Base-by-base conservation (phyloP, 495 filamentous ascomycete genomes). In the Tuber brumale region DNA sequence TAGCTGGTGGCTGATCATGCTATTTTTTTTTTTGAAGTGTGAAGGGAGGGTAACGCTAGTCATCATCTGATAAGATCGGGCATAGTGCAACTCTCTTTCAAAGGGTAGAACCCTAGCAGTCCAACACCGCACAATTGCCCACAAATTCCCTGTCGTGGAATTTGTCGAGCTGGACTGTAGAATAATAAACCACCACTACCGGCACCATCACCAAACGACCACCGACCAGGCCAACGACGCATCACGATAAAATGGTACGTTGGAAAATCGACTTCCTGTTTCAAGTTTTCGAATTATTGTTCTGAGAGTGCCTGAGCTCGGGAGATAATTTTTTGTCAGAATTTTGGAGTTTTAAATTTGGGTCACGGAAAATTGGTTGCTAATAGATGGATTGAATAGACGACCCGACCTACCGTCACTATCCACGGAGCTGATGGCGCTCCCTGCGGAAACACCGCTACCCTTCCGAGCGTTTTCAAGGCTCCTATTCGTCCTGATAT, bases 401-500 rank as follows among this genome's bases (percentile, higher is more conserved):
- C 94, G 87, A 93, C 91, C 84, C 89, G 94, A 87, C 95, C 95
- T 82, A 97, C 94, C 83, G 94, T 97, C 86, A 92, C 93, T 85
- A 93, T 99, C 87, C 89, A 97, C 88, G 88, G 89, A 85, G 93
- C 92, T 85, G 94, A 97, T 90, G 96, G 95, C 87, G 89, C 91
- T 86, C 87, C 95, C 87, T 92, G 90, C 87, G 92, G 92, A 84
- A 89, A 90, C 83, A 94, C 94, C 83, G 89, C 92, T 86, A 90
- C 95, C 84, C 91, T 99, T 78, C 95, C 95, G 82, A 88, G 92
- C 84, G 95, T 99, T 86, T 99, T 99, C 91, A 88, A 89, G 85
- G 88, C 93, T 78, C 95, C 96, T 77, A 98, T 99, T 89, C 96
- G 95, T 86, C 93, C 93, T 82, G 95, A 99, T 87, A 97, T 99